phyloP scores from a whole-genome alignment of 305 asterid genomes.

The Fraxinus xanthoxyloides region DNA sequence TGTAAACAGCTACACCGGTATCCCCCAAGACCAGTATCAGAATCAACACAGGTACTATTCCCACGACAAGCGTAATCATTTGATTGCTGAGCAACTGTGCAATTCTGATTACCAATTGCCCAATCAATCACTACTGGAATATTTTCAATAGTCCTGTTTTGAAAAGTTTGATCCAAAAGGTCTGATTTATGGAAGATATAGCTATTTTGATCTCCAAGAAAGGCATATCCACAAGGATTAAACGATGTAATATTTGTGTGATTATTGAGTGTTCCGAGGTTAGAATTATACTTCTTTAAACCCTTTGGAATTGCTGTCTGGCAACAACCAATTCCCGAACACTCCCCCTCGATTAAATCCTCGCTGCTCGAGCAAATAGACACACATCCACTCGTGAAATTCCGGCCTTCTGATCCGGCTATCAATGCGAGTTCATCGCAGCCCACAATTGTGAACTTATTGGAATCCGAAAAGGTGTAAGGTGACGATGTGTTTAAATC shows the following conservation, averaged over 20 bases:
- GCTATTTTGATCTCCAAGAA: slow-evolving; percentile 48
- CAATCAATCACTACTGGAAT: slow-evolving; percentile 42
- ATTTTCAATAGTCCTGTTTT: slow-evolving; percentile 12
- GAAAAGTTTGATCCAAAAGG: slow-evolving; percentile 28
- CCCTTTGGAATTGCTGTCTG: slow-evolving; percentile 57
- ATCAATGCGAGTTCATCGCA: slow-evolving; percentile 46
- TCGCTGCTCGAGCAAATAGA: slow-evolving; percentile 27
- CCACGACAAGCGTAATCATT: slow-evolving; percentile 28
- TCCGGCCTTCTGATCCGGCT: slow-evolving; percentile 21
- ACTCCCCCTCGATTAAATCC: slow-evolving; percentile 39
- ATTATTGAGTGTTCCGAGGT: neutral
- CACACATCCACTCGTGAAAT: slow-evolving; percentile 39
- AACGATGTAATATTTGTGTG: slow-evolving; percentile 29
- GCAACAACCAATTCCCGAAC: slow-evolving; percentile 64
- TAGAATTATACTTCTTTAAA: slow-evolving; percentile 8
- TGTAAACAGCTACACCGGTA: slow-evolving; percentile 34
- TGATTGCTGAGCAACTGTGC: slow-evolving; percentile 21
- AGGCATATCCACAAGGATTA: slow-evolving; percentile 53
- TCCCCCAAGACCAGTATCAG: slow-evolving; percentile 32
- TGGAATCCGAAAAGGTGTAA: slow-evolving; percentile 37
- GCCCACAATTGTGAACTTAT: slow-evolving; percentile 48
- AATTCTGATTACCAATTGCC: slow-evolving; percentile 35
- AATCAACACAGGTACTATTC: slow-evolving; percentile 42
- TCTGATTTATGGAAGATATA: slow-evolving; percentile 29
- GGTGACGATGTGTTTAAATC: slow-evolving; percentile 13